These are phyloP conservation scores for Candida ovalis DNA, from an alignment of 805 yeast species.

Conservation along the genomic window DNA sequence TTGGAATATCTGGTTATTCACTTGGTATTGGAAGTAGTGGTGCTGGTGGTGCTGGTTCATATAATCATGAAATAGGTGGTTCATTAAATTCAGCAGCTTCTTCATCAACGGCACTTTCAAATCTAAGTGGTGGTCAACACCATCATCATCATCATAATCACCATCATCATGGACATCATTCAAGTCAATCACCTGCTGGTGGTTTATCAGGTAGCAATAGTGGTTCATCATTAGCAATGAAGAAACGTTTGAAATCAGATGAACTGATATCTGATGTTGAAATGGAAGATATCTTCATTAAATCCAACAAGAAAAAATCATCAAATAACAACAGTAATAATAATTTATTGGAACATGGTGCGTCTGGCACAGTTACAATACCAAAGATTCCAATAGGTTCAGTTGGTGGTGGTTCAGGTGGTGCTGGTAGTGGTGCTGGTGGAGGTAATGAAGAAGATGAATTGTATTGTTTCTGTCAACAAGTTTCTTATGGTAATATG, in stretches of 20 bases:
- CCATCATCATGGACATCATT: neutral
- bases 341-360: conserved; percentile 22
- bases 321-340: neutral
- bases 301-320: conserved; percentile 12
- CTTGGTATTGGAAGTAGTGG: neutral
- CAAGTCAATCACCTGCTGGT: neutral
- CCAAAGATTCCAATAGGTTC: conserved; percentile 14
- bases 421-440: too few species aligned
- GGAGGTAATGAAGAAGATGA: conserved; percentile 56
- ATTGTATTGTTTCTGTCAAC: conserved; percentile 86
- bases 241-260: conserved; percentile 17
- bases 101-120: neutral
- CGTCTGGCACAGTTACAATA: conserved; percentile 26
- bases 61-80: neutral
- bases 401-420: too few species aligned
- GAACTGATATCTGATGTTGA: conserved; percentile 18
- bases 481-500: conserved; percentile 77
- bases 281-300: conserved; percentile 13
- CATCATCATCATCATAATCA: neutral
- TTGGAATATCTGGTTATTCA: too few species aligned
- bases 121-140: neutral
- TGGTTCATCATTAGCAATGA: conserved; percentile 7
- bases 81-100: neutral
- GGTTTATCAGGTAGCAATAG: neutral
- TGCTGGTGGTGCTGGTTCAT: neutral